Base-by-base conservation (phyloP, 2,329 filamentous ascomycete species). In the Cadophora sp. region DNA sequence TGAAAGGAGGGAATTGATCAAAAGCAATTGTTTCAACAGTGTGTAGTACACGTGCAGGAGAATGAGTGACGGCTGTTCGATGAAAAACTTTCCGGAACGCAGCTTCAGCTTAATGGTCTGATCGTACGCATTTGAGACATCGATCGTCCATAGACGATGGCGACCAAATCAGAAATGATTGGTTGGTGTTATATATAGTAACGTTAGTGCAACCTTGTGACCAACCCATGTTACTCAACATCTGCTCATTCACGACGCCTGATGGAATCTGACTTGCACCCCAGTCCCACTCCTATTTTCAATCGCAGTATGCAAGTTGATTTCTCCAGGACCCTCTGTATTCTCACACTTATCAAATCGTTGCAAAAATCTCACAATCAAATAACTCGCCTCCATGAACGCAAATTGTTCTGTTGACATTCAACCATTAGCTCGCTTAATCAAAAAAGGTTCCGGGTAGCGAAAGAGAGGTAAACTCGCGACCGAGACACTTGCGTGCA, bases 401-500 rank as follows among this genome's bases (percentile, higher is more conserved):
- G 76, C 74, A 40, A 75, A 77, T 71, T 78, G 71, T 59, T 77
- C 73, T 74, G 34, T 60, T 53, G 37, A 48, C 1, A 50, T 8
- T 29, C 43, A 16, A 7, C 4, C 46, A 61, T 69, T 56, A 72
- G 61, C 31, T 63, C 19, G n/a, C 29, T 60, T 22, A n/a, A 6
- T 9, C 7, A 37, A 12, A 37, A 37, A 12, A 12, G 34, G 34
- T 7, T 40, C 37, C 29, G 24, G 8, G 12, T 14, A 65, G 59
- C 6, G n/a, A 37, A 24, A 16, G 0, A 56, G 73, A 60, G 67
- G 72, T 72, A 61, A 9, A 78, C n/a, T 46, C 75, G 72, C 60
- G 79, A 71, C 92, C 93, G 1, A 96, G 91, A 68, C 91, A 93
- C 0, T 89, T 85, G 3, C 91, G 80, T 0, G 91, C 89, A 0